Base-by-base conservation (phyloP, 257 asterid genomes). In the Vinca minor region DNA sequence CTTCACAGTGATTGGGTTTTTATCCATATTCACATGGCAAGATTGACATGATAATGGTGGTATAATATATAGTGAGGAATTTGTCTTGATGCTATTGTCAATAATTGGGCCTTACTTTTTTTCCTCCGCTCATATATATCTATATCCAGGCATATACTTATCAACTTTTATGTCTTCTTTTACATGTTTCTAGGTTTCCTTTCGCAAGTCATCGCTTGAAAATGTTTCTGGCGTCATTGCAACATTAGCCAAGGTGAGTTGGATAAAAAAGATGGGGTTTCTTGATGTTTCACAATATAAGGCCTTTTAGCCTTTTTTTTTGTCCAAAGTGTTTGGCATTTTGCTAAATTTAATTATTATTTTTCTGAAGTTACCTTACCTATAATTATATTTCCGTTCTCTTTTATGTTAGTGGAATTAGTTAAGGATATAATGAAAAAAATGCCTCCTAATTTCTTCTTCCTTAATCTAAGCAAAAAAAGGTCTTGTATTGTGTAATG, bases 171-270 rank as follows among this genome's bases (percentile, higher is more conserved):
- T 32, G 11, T 32, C 25, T 4, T 17, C 18, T 34, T 52, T 12
- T 3, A 17, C 32, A 26, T 28, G 35, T 53, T 55, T 81, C 47
- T 88, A 91, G 92, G 20, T 83, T 15, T 80, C 95, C 55, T 79
- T 86, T 69, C 78, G 61, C 61, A 83, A 74, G 44, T 77, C 85
- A 31, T 69, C 95, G 63, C 53, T 80, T 48, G 76, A 82, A 59
- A 55, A 70, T n/a, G 56, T 56, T 61, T 72, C 82, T 44, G 94
- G 78, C 57, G 0, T 71, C 18, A 46, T 91, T 42, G 94, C 84
- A 72, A 66, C 56, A 58, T 73, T 86, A 66, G 85, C 83, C 39
- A 84, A 76, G 88, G 98, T 83, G 76, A 83, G 94, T 72, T 67
- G 5, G 42, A 28, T 34, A 8, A 56, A 70, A 42, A 45, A n/a